Base-by-base conservation (phyloP, 768 basidiomycete genomes). In the Kwoniella sp. region DNA sequence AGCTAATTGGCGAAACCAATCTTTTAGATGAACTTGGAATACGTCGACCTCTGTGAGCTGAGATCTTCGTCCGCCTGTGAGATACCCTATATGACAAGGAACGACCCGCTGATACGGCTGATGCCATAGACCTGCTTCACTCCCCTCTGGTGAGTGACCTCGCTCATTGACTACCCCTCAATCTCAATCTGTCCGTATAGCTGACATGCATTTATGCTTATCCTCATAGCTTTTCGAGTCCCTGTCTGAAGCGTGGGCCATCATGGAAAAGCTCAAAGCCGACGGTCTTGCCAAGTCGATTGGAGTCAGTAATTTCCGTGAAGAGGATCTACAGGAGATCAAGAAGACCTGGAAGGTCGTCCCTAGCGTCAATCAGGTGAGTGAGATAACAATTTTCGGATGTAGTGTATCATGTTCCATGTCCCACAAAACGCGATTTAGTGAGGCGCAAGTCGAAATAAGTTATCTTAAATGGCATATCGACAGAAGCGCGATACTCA, bases 241-340 rank as follows among this genome's bases (percentile, higher is more conserved):
- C 58, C 78, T 89, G 60, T 82, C 82, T 62, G 83, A 86, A 37
- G 75, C 85, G 54, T 89, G 89, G 88, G 82, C 82, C 47, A 85
- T 81, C 2, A 85, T 89, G 85, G 87, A 89, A 71, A 85, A 84
- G 52, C 80, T 86, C 41, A 83, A 87, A 73, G 73, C 34, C 52
- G 70, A 74, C 48, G 73, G 73, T 20, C 55, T 70, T 22, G 58
- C 67, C 26, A 72, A 67, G 62, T 63, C 73, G 4, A 81, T 83
- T 58, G 82, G 82, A 12, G 78, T 83, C 3, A 76, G 73, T 28
- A 83, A 83, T 72, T 82, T 76, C 61, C 69, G 80, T 4, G 62
- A 81, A 28, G 70, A 71, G 37, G 80, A 83, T 68, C 55, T 81
- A 22, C 62, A 79, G 57, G 75, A 75, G 53, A 58, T 81, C 51